A percentile compares a stretch with the other conserved stretches of the same genome.
phyloP scores from a whole-genome alignment of 2,329 filamentous ascomycete species.

The Trichoderma sp. region DNA sequence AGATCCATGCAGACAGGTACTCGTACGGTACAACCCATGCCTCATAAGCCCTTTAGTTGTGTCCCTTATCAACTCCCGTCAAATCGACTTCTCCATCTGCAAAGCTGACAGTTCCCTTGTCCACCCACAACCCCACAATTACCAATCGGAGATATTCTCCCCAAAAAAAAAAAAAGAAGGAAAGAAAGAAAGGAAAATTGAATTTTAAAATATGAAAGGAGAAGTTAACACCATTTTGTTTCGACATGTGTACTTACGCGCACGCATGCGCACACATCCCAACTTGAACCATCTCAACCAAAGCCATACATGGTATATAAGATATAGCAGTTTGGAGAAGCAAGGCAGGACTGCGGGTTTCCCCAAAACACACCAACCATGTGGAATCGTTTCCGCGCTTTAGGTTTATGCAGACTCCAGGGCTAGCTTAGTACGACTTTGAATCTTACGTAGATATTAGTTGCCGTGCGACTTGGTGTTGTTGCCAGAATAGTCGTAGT shows the following conservation, averaged over 20 bases:
- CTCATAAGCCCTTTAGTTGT: too few species aligned
- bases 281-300: neutral
- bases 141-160: constrained; percentile 3
- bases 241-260: neutral
- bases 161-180: neutral
- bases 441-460: neutral
- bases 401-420: neutral
- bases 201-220: neutral
- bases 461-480: neutral
- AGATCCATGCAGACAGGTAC: neutral
- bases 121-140: neutral
- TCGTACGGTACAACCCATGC: neutral
- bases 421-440: neutral
- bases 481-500: neutral
- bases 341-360: neutral
- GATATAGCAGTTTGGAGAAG: neutral
- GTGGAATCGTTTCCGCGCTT: neutral
- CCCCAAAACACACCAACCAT: neutral
- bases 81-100: neutral
- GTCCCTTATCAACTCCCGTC: neutral
- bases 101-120: neutral
- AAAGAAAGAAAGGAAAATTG: neutral
- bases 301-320: neutral
- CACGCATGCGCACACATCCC: neutral
- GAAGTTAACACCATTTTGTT: neutral